Evolutionary conservation across 1,139 yeast genomes (phyloP), one percentile per base, ranked within the genome.

Genomic region (Protomyces macrosporus): DNA sequence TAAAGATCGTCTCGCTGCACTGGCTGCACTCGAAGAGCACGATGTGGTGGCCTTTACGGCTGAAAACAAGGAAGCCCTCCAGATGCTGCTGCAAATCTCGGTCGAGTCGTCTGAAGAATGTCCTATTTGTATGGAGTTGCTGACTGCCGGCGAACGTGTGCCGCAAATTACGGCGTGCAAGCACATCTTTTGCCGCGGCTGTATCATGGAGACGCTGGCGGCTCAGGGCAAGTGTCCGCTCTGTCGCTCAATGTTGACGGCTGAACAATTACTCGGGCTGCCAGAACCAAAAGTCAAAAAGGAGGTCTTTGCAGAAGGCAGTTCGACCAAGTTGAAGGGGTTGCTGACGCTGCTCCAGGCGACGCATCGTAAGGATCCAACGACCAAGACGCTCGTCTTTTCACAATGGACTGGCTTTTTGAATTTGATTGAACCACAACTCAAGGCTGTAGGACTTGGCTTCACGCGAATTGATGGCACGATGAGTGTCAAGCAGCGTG

Each of bases 351-450:
- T 58, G 6, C 33, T 58, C 52, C 42, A 51, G 9, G 62, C 56
- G 35, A 51, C 45, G 42, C 32, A 52, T 12, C 36, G 53, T 3
- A 45, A 58, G 53, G 62, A 58, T 40, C 39, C 56, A 4, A 58
- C 62, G 9, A 58, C 45, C 14, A 87, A 87, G 73, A 76, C 87
- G 3, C 84, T 93, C 65, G 78, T 93, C 0, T 93, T 93, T 71
- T 87, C 96, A 0, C 96, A 90, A 69, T 93, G 93, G 75, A 86
- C 95, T 1, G 77, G 86, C 0, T 81, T 88, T 70, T 86, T 93
- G 72, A 93, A 87, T 67, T 74, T 93, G 42, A 75, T 93, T 72
- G 81, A 82, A 57, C 77, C 84, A 54, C 82, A 85, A 30, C 77
- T 93, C 33, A 75, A 75, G 4, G 75, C 78, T 30, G 75, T 79